Evolutionary conservation across 2,329 filamentous ascomycete genomes (phyloP).

Genomic region (Paecilomyces niveus): DNA sequence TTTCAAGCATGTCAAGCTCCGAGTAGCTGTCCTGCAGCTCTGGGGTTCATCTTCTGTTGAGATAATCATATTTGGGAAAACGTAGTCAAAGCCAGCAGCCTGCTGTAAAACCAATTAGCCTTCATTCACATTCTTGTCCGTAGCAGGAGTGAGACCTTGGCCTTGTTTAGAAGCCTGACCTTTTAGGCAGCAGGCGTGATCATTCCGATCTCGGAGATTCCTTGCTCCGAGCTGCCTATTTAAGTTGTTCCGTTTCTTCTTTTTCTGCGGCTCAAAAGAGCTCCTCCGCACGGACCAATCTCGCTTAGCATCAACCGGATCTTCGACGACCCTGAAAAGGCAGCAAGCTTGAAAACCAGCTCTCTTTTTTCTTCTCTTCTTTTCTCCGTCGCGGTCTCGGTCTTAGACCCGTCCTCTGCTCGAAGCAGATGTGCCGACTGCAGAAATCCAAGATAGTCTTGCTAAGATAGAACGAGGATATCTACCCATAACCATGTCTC

Average conservation of each 20-base stretch:
- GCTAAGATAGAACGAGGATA: background rate
- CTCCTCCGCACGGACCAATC: slow-evolving; percentile 20
- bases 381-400: slow-evolving; percentile 9
- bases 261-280: background rate
- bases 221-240: background rate
- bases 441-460: background rate
- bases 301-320: slow-evolving; percentile 21
- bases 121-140: background rate
- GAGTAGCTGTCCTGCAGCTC: background rate
- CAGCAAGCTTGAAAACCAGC: slow-evolving; percentile 1
- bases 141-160: background rate
- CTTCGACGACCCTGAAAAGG: slow-evolving; percentile 6
- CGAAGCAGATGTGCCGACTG: slow-evolving; percentile 15
- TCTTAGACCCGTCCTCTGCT: slow-evolving; percentile 16
- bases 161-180: background rate
- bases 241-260: background rate
- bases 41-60: background rate
- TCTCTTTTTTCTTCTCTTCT: slow-evolving; percentile 5
- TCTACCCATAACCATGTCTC: slow-evolving; percentile 21
- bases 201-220: background rate
- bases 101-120: background rate
- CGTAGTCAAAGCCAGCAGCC: background rate
- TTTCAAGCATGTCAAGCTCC: background rate
- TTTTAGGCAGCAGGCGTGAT: background rate
- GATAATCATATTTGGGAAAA: background rate